phyloP scores from a whole-genome alignment of 495 filamentous ascomycete species.

The Penicillium subrubescens region DNA sequence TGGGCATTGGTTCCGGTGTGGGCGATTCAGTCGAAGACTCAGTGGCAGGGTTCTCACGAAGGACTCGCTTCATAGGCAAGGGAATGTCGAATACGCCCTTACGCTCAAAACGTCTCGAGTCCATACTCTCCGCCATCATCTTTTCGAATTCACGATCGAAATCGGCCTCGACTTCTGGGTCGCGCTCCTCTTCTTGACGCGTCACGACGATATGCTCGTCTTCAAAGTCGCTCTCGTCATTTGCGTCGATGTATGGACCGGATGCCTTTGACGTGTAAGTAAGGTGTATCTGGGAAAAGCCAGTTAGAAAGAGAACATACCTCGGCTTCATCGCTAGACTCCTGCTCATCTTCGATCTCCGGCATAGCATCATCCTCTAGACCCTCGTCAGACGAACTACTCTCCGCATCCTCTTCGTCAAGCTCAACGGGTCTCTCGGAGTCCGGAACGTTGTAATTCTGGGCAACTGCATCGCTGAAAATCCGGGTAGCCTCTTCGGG shows the following conservation, averaged over 20 bases:
- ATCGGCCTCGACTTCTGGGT: slow-evolving; percentile 93
- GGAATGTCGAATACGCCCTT: slow-evolving; percentile 93
- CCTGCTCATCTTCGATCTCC: slow-evolving; percentile 59
- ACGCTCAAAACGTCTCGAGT: slow-evolving; percentile 90
- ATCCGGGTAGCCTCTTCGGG: slow-evolving; percentile 80
- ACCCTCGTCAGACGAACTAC: slow-evolving; percentile 60
- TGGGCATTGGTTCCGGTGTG: slow-evolving; percentile 42
- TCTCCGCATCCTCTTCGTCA: slow-evolving; percentile 66
- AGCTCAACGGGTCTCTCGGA: slow-evolving; percentile 64
- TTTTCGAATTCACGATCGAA: slow-evolving; percentile 98
- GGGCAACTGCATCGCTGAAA: slow-evolving; percentile 83
- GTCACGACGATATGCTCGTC: slow-evolving; percentile 92
- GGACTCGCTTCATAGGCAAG: slow-evolving; percentile 79
- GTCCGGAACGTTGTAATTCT: slow-evolving; percentile 81
- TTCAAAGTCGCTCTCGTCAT: slow-evolving; percentile 54
- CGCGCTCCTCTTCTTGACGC: slow-evolving; percentile 82
- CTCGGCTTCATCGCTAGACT: slow-evolving; percentile 62
- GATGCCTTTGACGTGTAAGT: slow-evolving; percentile 46
- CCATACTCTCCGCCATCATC: slow-evolving; percentile 96
- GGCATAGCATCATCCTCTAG: slow-evolving; percentile 58
- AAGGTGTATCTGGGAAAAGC: neutral
- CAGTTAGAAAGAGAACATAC: slow-evolving; percentile 28
- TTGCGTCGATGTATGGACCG: slow-evolving; percentile 45
- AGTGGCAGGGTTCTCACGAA: slow-evolving; percentile 56
- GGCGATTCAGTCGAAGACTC: slow-evolving; percentile 41